Percentiles rank a stretch among this genome's conserved stretches.
Conservation (phyloP, 805 yeast genomes). For the Scheffersomyces amazonensis region DNA sequence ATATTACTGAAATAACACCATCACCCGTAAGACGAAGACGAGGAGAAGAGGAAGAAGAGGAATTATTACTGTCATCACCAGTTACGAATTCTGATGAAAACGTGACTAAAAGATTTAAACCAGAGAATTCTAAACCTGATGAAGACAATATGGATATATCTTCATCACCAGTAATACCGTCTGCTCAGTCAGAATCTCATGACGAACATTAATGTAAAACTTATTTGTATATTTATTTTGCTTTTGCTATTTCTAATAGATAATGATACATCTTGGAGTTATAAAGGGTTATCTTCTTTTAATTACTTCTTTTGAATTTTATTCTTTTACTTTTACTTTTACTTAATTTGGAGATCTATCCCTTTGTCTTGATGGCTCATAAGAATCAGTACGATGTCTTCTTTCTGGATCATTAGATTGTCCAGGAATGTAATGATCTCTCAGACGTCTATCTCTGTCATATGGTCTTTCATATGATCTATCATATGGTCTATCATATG, state of each 20-base stretch:
- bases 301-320: no score
- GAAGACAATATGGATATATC: no score
- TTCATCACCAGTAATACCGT: no score
- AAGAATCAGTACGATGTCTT: conserved; percentile 7
- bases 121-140: no score
- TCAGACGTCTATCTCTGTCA: conserved; percentile 2
- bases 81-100: neutral
- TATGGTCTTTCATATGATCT: conserved; percentile 7
- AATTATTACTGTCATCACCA: neutral
- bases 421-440: neutral
- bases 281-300: no score
- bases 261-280: no score
- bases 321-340: no score
- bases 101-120: neutral
- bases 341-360: conserved; percentile 7
- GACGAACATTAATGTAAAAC: no score
- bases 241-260: no score
- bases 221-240: no score
- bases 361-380: conserved; percentile 7
- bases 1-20: neutral
- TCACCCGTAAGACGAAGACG: neutral
- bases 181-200: no score
- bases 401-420: conserved; percentile 9
- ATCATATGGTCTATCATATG: conserved; percentile 3
- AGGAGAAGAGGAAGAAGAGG: neutral